Evolutionary conservation across 768 basidiomycete species (phyloP).

Genomic region (Auriscalpium orientale): DNA sequence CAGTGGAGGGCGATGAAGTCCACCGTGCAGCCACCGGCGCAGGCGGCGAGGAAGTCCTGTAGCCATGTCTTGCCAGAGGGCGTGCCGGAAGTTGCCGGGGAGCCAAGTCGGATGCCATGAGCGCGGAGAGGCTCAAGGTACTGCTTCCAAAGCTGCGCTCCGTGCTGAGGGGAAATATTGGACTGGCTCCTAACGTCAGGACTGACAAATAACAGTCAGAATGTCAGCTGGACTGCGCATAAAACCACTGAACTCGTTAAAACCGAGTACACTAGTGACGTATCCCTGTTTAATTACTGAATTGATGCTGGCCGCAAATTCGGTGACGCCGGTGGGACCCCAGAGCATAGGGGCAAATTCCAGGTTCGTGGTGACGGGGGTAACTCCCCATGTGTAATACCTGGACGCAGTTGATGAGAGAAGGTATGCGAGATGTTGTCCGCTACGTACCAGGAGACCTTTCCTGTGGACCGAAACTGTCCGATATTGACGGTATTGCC

Average conservation of each 20-base stretch:
- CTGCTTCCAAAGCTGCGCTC: constrained; percentile 42
- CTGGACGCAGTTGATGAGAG: constrained; percentile 16
- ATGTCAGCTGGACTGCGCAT: not conserved
- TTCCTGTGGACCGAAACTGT: constrained; percentile 38
- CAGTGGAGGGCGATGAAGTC: constrained; percentile 52
- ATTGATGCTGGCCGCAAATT: constrained; percentile 36
- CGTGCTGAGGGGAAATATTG: constrained; percentile 40
- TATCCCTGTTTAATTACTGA: constrained; percentile 28
- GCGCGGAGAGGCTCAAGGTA: constrained; percentile 44
- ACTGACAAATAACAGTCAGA: constrained; percentile 11
- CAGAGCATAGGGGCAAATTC: constrained; percentile 55
- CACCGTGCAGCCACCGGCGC: constrained; percentile 42
- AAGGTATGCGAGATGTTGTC: not conserved
- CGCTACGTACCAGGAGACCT: constrained; percentile 39
- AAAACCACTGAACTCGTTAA: constrained; percentile 40
- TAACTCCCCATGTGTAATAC: constrained; percentile 47
- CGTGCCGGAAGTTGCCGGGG: constrained; percentile 45
- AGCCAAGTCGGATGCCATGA: constrained; percentile 40
- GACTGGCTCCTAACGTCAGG: constrained; percentile 39
- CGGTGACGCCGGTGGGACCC: constrained; percentile 32
- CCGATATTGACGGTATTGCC: constrained; percentile 32
- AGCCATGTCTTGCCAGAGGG: constrained; percentile 49
- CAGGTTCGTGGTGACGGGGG: constrained; percentile 27
- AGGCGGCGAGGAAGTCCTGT: constrained; percentile 41
- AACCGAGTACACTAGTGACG: constrained; percentile 39